These are phyloP conservation scores for Gilbertella persicaria DNA, from an alignment of 371 early-diverging fungal species.

Conservation along the genomic window DNA sequence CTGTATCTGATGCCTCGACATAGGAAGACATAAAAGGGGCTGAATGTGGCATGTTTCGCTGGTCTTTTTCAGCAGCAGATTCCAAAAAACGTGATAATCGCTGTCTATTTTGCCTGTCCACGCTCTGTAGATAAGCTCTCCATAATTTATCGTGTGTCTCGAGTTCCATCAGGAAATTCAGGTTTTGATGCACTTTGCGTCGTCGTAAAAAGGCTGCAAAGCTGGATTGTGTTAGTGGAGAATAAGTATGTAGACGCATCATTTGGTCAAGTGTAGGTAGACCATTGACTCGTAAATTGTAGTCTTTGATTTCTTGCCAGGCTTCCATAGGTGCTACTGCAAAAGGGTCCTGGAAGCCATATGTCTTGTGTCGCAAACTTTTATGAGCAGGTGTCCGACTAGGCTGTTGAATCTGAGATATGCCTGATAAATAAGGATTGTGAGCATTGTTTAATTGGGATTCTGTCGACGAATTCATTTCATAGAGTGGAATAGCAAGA, in stretches of 20 bases:
- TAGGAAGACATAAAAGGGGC: slow-evolving; percentile 8
- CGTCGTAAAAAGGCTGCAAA: slow-evolving; percentile 40
- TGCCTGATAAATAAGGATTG: slow-evolving; percentile 34
- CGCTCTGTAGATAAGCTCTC: slow-evolving; percentile 38
- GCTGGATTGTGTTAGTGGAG: slow-evolving; percentile 43
- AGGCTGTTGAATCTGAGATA: slow-evolving; percentile 19
- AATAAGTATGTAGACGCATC: slow-evolving; percentile 39
- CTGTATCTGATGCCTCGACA: slow-evolving; percentile 34
- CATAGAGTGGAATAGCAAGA: slow-evolving; percentile 34
- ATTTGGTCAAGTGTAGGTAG: slow-evolving; percentile 55
- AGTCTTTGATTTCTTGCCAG: slow-evolving; percentile 55
- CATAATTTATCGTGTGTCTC: slow-evolving; percentile 53
- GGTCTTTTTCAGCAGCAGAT: slow-evolving; percentile 27
- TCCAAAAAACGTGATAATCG: slow-evolving; percentile 37
- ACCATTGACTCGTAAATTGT: slow-evolving; percentile 50
- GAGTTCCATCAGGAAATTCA: slow-evolving; percentile 46
- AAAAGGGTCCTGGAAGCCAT: slow-evolving; percentile 46
- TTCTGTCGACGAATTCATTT: slow-evolving; percentile 12
- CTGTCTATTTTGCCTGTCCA: slow-evolving; percentile 37
- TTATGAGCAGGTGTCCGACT: slow-evolving; percentile 14
- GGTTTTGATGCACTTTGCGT: slow-evolving; percentile 43
- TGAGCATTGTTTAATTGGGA: slow-evolving; percentile 16
- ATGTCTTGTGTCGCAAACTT: slow-evolving; percentile 34
- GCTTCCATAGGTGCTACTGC: slow-evolving; percentile 50
- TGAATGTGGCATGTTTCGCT: background rate